Conservation (phyloP, 768 basidiomycete species). For the Tricholoma furcatifolium region DNA sequence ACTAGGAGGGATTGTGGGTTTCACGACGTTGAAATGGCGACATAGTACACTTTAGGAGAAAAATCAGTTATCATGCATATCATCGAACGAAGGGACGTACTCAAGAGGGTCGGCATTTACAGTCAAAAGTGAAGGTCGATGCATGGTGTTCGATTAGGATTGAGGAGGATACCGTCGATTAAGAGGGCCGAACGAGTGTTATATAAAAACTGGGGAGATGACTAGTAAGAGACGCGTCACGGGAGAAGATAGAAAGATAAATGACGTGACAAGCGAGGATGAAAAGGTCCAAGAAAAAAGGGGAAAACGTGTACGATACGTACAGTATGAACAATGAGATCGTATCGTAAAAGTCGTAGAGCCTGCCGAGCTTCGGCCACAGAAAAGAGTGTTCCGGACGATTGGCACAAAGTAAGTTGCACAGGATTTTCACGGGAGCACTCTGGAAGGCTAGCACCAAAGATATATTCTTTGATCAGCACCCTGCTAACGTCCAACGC, state of each 20-base stretch:
- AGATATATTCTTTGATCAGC: neutral
- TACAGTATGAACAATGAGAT: constrained; percentile 10
- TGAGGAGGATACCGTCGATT: neutral
- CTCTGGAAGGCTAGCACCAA: neutral
- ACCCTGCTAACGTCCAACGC: neutral
- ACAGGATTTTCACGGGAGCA: neutral
- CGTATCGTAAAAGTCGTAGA: neutral
- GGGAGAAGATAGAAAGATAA: neutral
- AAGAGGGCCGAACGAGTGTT: neutral
- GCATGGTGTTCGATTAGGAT: constrained; percentile 20
- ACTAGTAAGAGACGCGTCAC: constrained; percentile 4
- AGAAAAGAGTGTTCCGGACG: constrained; percentile 2
- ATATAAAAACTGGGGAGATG: neutral
- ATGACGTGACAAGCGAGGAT: neutral
- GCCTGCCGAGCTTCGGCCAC: constrained; percentile 6
- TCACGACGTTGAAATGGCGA: constrained; percentile 41
- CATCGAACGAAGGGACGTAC: constrained; percentile 21
- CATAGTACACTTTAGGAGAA: constrained; percentile 37
- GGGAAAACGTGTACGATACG: neutral
- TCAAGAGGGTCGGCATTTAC: constrained; percentile 30
- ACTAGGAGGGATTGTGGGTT: constrained; percentile 11
- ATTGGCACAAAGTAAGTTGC: neutral
- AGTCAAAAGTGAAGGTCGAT: constrained; percentile 31
- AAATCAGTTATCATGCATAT: neutral
- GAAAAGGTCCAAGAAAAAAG: neutral